Base-by-base conservation (phyloP, 2,329 filamentous ascomycete genomes). In the Stemphylium vesicarium region DNA sequence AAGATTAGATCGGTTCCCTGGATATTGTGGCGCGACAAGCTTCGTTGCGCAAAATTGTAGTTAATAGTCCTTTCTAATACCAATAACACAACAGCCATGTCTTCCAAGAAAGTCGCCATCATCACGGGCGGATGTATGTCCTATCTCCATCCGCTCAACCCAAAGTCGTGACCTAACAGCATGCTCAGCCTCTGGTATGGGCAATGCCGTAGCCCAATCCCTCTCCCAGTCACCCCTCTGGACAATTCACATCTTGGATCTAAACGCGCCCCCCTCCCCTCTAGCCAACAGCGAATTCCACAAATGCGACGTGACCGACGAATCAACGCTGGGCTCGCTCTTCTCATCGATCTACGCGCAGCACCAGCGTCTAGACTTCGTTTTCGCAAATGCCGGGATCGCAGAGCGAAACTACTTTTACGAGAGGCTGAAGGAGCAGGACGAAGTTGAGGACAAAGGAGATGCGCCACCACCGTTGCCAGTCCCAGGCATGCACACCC, bases 351-450 rank as follows among this genome's bases (percentile, higher is more conserved):
- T 37, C 26, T 43, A 16, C 20, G 4, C 13, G 2, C 15, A 33
- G 32, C n/a, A 52, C 18, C 24, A 22, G 12, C 40, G n/a, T 35
- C 48, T 81, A 7, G 79, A 81, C 64, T 79, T 81, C 56, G 78
- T 81, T 42, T 81, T 81, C 61, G 79, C 77, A 22, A 81, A 81
- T 51, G 79, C 79, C 2, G 79, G 79, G 7, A 72, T 80, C 35
- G 65, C 78, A 15, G 77, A 79, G 51, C 66, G 70, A 24, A 55
- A 63, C 29, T 77, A 75, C 48, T 78, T 78, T 65, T 79, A 73
- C 62, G 65, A 63, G 7, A 8, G n/a, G 13, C 33, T 6, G 22
- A 24, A 24, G 7, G 22, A 24, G 22, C 22, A 24, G 7, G 22
- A 24, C 7, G 22, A 24, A 24, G 7, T 6, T 8, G 22, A 24